Base-by-base conservation (phyloP, 1,139 yeast species). In the Sugiyamaella xylanicola region DNA sequence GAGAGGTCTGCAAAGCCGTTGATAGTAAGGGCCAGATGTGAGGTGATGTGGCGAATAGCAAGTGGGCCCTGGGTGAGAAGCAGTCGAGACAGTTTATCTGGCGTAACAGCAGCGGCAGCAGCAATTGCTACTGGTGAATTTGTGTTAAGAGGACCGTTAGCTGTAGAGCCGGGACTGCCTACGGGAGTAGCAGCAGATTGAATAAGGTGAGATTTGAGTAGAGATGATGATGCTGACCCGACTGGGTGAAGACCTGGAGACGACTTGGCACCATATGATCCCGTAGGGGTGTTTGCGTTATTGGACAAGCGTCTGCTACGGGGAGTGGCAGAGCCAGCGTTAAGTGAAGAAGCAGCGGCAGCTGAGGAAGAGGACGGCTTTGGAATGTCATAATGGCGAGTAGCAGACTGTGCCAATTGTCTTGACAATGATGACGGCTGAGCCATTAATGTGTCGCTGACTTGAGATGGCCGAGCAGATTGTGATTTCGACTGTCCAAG, bases 51-150 rank as follows among this genome's bases (percentile, higher is more conserved):
- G 60, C 97, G 83, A 57, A 92, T 91, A 9, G 97, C 96, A 60
- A 90, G 74, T 1, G 97, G 97, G 2, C 97, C 97, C 63, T 87
- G 87, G 50, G 81, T 73, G 42, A 84, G 74, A 56, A 91, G 76
- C 52, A 91, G 73, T 48, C 79, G 79, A 19, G 96, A 91, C 57
- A 91, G 76, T 63, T 91, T 79, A 50, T 85, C 82, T 1, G 96
- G 89, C 0, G 97, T 90, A 29, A 91, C 92, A 65, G 86, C 83
- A 48, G 89, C 80, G 1, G 97, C 97, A 13, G 95, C 95, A 21
- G 90, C 95, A 56, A 90, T 81, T 2, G 95, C 96, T 62, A 86
- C 89, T 0, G 96, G 95, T 1, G 95, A 86, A 48, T 91, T 86
- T 0, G 96, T 89, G 41, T 92, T 85, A 42, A 72, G 62, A 29